Conservation (phyloP, 1,284 basidiomycete species). For the Ustilago esculenta region DNA sequence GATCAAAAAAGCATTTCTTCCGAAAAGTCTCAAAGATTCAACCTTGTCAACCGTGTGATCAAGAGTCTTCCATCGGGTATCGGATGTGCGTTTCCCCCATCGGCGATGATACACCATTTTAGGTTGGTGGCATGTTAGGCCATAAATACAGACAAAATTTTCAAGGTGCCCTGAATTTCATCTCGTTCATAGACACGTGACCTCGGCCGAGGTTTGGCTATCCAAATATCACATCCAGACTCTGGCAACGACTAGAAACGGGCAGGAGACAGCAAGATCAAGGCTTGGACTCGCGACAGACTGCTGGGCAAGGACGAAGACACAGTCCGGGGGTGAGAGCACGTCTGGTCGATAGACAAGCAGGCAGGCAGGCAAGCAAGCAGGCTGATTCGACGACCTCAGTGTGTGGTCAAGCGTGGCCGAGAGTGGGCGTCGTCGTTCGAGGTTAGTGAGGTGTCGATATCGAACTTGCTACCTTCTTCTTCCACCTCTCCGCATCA, state of each 20-base stretch:
- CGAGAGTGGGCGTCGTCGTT: constrained; percentile 10
- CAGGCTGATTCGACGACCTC: no score
- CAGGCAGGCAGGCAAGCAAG: no score
- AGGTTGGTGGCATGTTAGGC: no score
- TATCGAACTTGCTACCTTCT: constrained; percentile 21
- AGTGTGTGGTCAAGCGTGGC: not conserved
- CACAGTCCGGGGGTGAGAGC: not conserved
- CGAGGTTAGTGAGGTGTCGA: constrained; percentile 21
- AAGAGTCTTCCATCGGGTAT: not conserved
- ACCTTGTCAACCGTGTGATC: constrained; percentile 8
- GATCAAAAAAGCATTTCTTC: constrained; percentile 11
- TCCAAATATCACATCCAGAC: no score
- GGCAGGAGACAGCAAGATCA: not conserved
- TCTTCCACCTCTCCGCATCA: constrained; percentile 52
- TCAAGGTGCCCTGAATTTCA: no score
- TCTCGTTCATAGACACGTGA: no score
- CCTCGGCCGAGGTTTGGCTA: constrained; percentile 18
- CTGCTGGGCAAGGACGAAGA: not conserved
- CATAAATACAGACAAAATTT: no score
- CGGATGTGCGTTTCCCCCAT: no score
- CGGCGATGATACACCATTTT: not conserved
- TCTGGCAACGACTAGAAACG: not conserved
- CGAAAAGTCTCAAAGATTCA: constrained; percentile 16
- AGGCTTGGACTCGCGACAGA: not conserved
- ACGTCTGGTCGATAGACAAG: not conserved